Percentiles rank a stretch among this genome's conserved stretches.
Conservation (phyloP, 2,329 filamentous ascomycete species). For the Aspergillus japonicus region DNA sequence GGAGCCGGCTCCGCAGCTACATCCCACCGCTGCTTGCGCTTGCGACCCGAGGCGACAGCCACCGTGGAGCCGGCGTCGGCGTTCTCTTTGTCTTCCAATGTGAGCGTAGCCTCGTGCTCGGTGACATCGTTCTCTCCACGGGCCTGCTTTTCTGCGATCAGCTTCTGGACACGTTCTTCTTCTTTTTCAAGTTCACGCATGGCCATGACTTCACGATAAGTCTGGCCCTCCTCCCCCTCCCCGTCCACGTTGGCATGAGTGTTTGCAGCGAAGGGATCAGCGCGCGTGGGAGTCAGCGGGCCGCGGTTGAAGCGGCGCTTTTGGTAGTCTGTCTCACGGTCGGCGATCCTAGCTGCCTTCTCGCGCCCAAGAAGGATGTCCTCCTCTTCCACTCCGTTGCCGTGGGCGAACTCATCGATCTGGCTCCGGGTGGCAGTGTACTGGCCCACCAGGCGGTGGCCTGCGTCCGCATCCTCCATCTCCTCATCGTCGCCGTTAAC, state of each 20-base stretch:
- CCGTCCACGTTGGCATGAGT: conserved; percentile 64
- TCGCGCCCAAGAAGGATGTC: conserved; percentile 84
- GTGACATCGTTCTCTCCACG: conserved; percentile 59
- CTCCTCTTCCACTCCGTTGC: conserved; percentile 83
- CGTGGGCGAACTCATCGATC: conserved; percentile 89
- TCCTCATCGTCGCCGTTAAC: conserved; percentile 75
- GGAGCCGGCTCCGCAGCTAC: conserved; percentile 56
- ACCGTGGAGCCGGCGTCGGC: conserved; percentile 68
- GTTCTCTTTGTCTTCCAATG: conserved; percentile 71
- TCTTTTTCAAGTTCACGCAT: conserved; percentile 87
- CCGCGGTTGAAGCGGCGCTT: conserved; percentile 88
- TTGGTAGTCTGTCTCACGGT: conserved; percentile 96
- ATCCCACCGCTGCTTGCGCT: conserved; percentile 96
- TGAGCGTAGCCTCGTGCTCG: conserved; percentile 72
- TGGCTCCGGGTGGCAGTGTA: conserved; percentile 91
- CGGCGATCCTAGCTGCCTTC: conserved; percentile 84
- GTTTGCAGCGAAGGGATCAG: conserved; percentile 80
- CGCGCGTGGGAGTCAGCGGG: conserved; percentile 74
- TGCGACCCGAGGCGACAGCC: conserved; percentile 62
- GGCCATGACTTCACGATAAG: conserved; percentile 89
- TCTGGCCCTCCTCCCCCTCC: conserved; percentile 71
- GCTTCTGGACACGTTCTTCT: conserved; percentile 78
- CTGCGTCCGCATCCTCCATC: conserved; percentile 70
- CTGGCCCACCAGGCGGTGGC: conserved; percentile 81
- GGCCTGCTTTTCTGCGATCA: conserved; percentile 74